Evolutionary conservation across 177 flowering plant genomes (phyloP), one percentile per base, ranked within the genome.

Genomic region (Vitis hybrid): DNA sequence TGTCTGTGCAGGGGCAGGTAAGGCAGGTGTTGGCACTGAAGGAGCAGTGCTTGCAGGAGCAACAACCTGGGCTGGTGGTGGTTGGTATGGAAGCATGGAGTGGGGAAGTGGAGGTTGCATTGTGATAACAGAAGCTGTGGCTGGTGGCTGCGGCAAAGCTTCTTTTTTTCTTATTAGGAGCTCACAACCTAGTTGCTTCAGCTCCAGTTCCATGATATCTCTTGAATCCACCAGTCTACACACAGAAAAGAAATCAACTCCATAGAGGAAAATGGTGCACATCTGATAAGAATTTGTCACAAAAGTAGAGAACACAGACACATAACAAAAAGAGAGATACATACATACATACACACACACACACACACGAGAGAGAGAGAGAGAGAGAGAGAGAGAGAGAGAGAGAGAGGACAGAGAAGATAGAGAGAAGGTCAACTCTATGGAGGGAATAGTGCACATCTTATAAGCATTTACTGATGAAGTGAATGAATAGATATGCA

Each of bases 151-250:
- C n/a, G 77, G 79, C 74, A 91, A 74, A 56, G 94, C 92, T 79
- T 88, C 93, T 64, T 88, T 88, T 67, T 93, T 89, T 61, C 90
- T 81, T 62, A 91, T 89, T 45, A 80, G 23, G 50, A 91, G 58
- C 79, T 90, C 93, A 79, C 88, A 88, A 64, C 83, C 95, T 15
- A 56, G 70, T 67, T 90, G 95, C 83, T 93, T 91, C 64, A 90
- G 72, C 73, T 90, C 78, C 71, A 91, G 83, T 80, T 91, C 97
- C 77, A 79, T 72, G 30, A 93, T 89, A 79, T 90, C 95, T 77
- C 86, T 86, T 63, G 97, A 91, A 80, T 91, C 97, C 63, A 93
- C 97, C 62, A 90, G 85, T 78, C 97, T 91, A 84, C 19, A 57
- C 64, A 75, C 13, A 30, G 32, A 30, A 30, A 54, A 73, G n/a